Conservation (phyloP, 2,329 filamentous ascomycete genomes). For the Orbilia quercus region DNA sequence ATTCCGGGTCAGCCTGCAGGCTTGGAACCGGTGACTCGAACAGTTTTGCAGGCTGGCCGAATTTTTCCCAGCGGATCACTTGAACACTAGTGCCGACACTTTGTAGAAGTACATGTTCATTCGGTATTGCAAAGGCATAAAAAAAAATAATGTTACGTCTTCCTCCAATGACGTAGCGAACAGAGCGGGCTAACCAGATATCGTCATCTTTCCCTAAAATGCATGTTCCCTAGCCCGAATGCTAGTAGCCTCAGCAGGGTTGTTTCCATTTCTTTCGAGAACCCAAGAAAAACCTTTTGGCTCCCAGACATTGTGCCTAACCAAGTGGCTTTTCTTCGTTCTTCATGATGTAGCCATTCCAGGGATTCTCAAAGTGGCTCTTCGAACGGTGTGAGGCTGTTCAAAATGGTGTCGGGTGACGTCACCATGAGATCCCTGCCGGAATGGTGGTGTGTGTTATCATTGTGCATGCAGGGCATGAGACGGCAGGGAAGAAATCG, state of each 20-base stretch:
- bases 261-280: conserved; percentile 51
- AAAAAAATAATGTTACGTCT: conserved; percentile 42
- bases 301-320: conserved; percentile 20
- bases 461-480: conserved; percentile 55
- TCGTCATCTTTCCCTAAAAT: conserved; percentile 54
- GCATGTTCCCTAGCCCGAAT: conserved; percentile 6
- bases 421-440: conserved; percentile 54
- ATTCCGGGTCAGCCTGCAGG: conserved; percentile 54
- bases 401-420: conserved; percentile 49
- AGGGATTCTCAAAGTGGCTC: conserved; percentile 47
- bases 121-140: conserved; percentile 26
- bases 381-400: conserved; percentile 41
- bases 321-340: conserved; percentile 20
- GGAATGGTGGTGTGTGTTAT: conserved; percentile 51
- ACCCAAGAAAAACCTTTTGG: conserved; percentile 26
- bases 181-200: conserved; percentile 47
- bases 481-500: conserved; percentile 27
- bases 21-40: conserved; percentile 56
- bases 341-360: conserved; percentile 40
- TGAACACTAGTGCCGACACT: conserved; percentile 33
- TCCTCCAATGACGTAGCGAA: conserved; percentile 51
- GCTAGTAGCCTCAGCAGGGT: conserved; percentile 1
- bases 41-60: conserved; percentile 30
- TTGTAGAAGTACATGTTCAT: conserved; percentile 29
- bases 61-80: conserved; percentile 45